Base-by-base conservation (phyloP, 1,284 basidiomycete species). In the Boletellus deceptivus region DNA sequence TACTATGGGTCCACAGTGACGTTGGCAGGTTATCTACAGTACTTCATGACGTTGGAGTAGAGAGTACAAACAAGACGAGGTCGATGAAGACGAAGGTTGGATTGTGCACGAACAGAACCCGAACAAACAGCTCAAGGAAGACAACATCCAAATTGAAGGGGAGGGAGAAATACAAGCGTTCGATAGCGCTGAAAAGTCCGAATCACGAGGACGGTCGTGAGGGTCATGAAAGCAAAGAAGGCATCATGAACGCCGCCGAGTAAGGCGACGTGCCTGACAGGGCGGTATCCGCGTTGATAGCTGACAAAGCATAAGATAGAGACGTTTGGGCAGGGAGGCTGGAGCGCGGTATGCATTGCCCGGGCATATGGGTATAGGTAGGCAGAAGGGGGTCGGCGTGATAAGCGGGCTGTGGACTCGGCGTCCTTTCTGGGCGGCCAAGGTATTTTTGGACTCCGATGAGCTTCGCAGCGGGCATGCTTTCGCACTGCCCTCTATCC, bases 391-490 rank as follows among this genome's bases (percentile, higher is more conserved):
- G 52, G 41, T 69, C 66, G 52, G 43, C 27, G 14, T 67, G 67
- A 56, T 70, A 70, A 48, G 59, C 54, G 44, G 59, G 46, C 51
- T 62, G 57, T 44, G 66, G 59, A 37, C 60, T 63, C 13, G 63
- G 67, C 4, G 67, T 54, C 52, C 62, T 68, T 50, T 71, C 69
- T 8, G 62, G 49, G 58, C 54, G 65, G 60, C 52, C 58, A 55
- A 54, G 71, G 64, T 75, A 77, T 69, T 73, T 77, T 67, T 79
- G 78, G 63, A 78, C 77, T 38, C 75, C 76, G 54, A 80, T 55
- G 52, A 87, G 71, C 59, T 82, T 75, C 51, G 79, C 83, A 33
- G 77, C 75, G n/a, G 85, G 82, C 65, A 74, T 69, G 53, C 66
- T 60, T 54, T 73, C 68, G 38, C 73, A 72, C 60, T 70, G 70